These are phyloP conservation scores for Apophysomyces ossiformis DNA, from an alignment of 371 early-diverging fungal genomes.

Conservation along the genomic window DNA sequence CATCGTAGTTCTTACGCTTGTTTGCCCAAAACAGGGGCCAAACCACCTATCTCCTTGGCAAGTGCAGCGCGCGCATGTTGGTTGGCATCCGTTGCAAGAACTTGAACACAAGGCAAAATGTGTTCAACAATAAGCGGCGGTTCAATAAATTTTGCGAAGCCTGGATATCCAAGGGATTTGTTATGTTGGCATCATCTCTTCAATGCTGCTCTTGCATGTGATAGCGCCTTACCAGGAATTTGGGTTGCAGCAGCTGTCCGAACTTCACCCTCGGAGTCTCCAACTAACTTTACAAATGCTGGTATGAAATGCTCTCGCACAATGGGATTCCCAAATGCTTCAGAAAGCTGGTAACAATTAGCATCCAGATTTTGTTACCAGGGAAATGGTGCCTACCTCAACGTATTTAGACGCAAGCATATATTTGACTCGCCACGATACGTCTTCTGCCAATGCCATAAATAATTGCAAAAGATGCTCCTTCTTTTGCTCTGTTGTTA, in stretches of 20 bases:
- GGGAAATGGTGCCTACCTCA: conserved; percentile 52
- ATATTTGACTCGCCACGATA: conserved; percentile 96
- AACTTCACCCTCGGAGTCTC: conserved; percentile 96
- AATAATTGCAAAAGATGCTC: conserved; percentile 73
- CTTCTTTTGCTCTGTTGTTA: conserved; percentile 77
- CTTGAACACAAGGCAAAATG: conserved; percentile 87
- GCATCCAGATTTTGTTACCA: not conserved
- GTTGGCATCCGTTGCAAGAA: conserved; percentile 88
- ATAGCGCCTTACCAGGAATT: conserved; percentile 66
- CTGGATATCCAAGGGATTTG: conserved; percentile 35
- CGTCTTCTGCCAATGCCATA: conserved; percentile 80
- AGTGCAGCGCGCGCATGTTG: conserved; percentile 95
- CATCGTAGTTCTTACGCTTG: conserved; percentile 63
- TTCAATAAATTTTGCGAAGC: conserved; percentile 82
- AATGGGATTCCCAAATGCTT: conserved; percentile 77
- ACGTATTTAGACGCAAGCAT: conserved; percentile 96
- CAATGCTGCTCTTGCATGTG: not conserved
- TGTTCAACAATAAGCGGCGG: conserved; percentile 74
- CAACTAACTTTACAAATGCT: conserved; percentile 79
- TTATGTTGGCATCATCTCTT: not conserved
- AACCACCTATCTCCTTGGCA: conserved; percentile 91
- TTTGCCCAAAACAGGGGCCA: conserved; percentile 92
- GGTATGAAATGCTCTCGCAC: conserved; percentile 72
- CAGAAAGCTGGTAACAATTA: conserved; percentile 60
- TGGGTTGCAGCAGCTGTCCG: conserved; percentile 88